Base-by-base conservation (phyloP, 257 asterid species). In the Forsythia viridissima region DNA sequence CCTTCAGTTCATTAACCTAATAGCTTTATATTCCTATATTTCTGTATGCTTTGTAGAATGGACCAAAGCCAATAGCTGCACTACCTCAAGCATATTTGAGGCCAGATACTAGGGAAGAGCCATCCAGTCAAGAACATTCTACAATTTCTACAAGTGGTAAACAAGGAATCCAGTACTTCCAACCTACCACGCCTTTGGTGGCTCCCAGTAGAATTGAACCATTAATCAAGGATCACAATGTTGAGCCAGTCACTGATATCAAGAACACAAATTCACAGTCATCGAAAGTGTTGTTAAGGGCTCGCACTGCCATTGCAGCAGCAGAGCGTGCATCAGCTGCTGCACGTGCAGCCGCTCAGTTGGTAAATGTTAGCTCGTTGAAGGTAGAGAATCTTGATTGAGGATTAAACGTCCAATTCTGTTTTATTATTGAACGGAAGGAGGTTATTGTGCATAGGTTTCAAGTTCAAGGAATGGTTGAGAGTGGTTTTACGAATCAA, bases 311-410 rank as follows among this genome's bases (percentile, higher is more conserved):
- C 59, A 90, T 95, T 80, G 89, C 90, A 74, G 94, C 98, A 30
- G 99, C 98, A 40, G 93, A 95, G 15, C 98, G 89, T n/a, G 98
- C 99, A 76, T 89, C 99, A 10, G 88, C 96, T 81, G 89, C 97
- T 84, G 99, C 99, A 8, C 97, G 94, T 44, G 91, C 94, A 61
- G 99, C 99, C 65, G 92, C 94, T 75, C 88, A 87, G 82, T 76
- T 95, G 80, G 96, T 88, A 43, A 91, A 93, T 76, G 68, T 76
- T 36, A 75, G 82, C 68, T 46, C 85, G 2, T 48, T 69, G 72
- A 85, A 90, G 79, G 77, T 82, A 55, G 90, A 69, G 63, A 81
- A 15, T 24, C 13, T 63, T 6, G 34, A 55, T 55, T 18, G 8
- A 6, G 65, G 9, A 6, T 5, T 8, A n/a, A 46, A 46, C 55